Percentiles rank a stretch among this genome's conserved stretches.
Evolutionary conservation across 208 protist genomes (phyloP).

Genomic region (Phytomonas sp.): DNA sequence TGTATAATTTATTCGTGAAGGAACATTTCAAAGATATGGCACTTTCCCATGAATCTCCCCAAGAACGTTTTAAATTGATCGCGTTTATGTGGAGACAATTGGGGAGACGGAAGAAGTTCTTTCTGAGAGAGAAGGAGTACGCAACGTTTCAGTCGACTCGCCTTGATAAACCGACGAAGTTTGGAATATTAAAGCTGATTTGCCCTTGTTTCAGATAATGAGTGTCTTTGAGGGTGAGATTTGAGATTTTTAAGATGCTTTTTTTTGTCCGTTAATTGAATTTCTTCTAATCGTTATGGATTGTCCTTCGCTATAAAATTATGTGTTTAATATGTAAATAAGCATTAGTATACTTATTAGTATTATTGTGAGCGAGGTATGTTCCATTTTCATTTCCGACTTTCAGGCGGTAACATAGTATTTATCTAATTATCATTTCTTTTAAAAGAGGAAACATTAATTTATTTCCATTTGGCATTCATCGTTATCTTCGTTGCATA

Average conservation of each 20-base stretch:
- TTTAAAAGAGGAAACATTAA: not conserved
- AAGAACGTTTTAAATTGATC: not conserved
- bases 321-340: not conserved
- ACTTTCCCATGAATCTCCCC: not conserved
- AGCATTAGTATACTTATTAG: not conserved
- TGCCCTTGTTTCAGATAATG: not conserved
- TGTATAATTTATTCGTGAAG: not conserved
- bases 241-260: not conserved
- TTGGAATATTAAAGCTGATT: not conserved
- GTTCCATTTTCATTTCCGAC: not conserved
- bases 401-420: not conserved
- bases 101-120: not conserved
- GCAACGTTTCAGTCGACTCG: not conserved
- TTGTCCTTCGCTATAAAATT: not conserved
- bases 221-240: not conserved
- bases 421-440: not conserved
- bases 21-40: not conserved
- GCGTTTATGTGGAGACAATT: not conserved
- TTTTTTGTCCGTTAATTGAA: not conserved
- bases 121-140: not conserved
- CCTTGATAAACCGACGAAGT: not conserved
- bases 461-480: slow-evolving; percentile 6
- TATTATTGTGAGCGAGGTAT: not conserved
- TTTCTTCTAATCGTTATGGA: not conserved
- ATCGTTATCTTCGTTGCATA: not conserved